Conservation (phyloP, 768 basidiomycete genomes). For the Leucocoprinus leucothites region DNA sequence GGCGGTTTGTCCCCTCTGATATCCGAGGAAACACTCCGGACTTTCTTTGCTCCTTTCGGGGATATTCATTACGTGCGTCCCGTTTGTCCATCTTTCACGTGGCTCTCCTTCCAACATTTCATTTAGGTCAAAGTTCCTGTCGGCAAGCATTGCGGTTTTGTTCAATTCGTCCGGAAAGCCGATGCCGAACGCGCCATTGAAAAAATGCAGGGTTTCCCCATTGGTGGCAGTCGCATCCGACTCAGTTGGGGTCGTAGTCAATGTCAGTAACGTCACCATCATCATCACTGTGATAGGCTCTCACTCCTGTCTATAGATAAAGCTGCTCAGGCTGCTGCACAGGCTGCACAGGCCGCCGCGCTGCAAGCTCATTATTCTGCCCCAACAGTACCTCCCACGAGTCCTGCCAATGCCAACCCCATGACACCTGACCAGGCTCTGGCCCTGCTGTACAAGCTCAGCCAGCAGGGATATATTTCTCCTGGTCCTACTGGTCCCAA, state of each 20-base stretch:
- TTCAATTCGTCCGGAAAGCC: constrained; percentile 88
- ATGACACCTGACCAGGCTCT: constrained; percentile 64
- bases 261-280: constrained; percentile 47
- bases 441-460: constrained; percentile 57
- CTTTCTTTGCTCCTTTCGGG: constrained; percentile 90
- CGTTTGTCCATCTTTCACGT: not conserved
- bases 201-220: constrained; percentile 95
- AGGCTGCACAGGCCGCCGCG: constrained; percentile 74
- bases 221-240: constrained; percentile 88
- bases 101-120: constrained; percentile 12
- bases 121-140: constrained; percentile 93
- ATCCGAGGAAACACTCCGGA: constrained; percentile 86
- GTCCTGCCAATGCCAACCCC: constrained; percentile 23
- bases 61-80: constrained; percentile 84
- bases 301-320: constrained; percentile 52
- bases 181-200: constrained; percentile 93
- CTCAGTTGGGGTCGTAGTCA: constrained; percentile 94
- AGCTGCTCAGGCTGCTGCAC: constrained; percentile 87
- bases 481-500: not conserved
- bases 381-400: constrained; percentile 19
- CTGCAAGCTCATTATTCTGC: constrained; percentile 42
- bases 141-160: constrained; percentile 94
- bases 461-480: constrained; percentile 34
- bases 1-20: constrained; percentile 88
- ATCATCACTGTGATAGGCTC: constrained; percentile 3